Percentiles rank a stretch among this genome's conserved stretches.
These are phyloP conservation scores for Avena atlantica DNA, from an alignment of 176 grass and related monocot species.

Conservation along the genomic window DNA sequence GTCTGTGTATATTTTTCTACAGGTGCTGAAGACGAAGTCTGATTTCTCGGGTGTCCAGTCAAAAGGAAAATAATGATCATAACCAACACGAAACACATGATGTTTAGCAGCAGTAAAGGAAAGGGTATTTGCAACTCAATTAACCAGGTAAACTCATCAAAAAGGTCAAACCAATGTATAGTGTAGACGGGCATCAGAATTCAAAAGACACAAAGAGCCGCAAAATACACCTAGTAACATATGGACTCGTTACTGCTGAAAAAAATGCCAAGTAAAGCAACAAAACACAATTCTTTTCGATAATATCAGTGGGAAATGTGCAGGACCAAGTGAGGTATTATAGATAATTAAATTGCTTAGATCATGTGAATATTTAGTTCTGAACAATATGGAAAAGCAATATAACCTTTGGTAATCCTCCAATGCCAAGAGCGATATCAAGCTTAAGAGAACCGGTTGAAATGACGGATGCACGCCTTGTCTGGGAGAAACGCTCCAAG, in stretches of 20 bases:
- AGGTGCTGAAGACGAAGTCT: not conserved
- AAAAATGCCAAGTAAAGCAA: not conserved
- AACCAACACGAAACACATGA: not conserved
- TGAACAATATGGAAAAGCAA: constrained; percentile 32
- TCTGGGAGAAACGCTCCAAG: constrained; percentile 66
- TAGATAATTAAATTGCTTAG: not conserved
- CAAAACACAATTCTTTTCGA: not conserved
- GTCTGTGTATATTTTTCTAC: not conserved
- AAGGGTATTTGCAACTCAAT: not conserved
- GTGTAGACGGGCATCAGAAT: not conserved
- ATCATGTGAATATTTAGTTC: constrained; percentile 20
- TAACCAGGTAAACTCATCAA: not conserved
- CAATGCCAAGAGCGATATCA: constrained; percentile 86
- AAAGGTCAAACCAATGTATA: not conserved
- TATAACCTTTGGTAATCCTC: constrained; percentile 90
- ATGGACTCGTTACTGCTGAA: constrained; percentile 10
- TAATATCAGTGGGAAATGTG: not conserved
- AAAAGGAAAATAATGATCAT: not conserved
- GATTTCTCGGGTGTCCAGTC: not conserved
- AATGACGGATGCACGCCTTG: constrained; percentile 61
- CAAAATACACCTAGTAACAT: not conserved
- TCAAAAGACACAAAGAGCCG: not conserved
- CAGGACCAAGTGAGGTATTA: not conserved
- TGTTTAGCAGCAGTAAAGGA: not conserved
- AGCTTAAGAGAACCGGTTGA: constrained; percentile 92